These are phyloP conservation scores for Penicillium crustosum DNA, from an alignment of 2,329 filamentous ascomycete genomes.

Conservation along the genomic window DNA sequence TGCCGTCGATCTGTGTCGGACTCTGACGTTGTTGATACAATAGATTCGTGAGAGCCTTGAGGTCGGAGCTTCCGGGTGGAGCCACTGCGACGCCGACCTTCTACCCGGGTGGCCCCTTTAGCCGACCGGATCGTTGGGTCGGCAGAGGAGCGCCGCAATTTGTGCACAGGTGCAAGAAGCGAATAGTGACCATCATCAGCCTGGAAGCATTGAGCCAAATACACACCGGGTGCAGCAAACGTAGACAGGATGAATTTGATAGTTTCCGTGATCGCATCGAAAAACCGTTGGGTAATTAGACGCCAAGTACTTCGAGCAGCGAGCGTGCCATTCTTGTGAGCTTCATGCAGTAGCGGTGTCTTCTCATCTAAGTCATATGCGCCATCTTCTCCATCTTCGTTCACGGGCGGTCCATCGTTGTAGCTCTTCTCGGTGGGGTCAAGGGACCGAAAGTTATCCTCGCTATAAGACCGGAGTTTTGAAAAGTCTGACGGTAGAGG, in stretches of 20 bases:
- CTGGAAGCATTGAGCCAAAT: conserved; percentile 79
- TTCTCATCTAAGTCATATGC: conserved; percentile 59
- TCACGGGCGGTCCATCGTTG: conserved; percentile 28
- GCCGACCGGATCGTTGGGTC: conserved; percentile 21
- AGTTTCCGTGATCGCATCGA: conserved; percentile 69
- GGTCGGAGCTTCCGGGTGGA: conserved; percentile 34
- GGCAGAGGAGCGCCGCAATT: conserved; percentile 48
- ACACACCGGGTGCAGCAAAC: conserved; percentile 75
- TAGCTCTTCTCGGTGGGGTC: conserved; percentile 31
- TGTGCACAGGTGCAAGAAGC: conserved; percentile 70
- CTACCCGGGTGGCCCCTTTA: conserved; percentile 26
- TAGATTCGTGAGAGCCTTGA: conserved; percentile 42
- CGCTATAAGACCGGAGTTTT: conserved; percentile 46
- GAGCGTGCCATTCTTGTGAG: conserved; percentile 38
- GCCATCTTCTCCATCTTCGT: conserved; percentile 38
- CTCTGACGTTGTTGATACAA: conserved; percentile 55
- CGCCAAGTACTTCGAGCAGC: conserved; percentile 44
- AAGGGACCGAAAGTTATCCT: conserved; percentile 38
- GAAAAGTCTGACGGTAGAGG: conserved; percentile 35
- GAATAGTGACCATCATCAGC: conserved; percentile 77
- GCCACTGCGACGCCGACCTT: conserved; percentile 31
- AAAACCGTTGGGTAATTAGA: conserved; percentile 66
- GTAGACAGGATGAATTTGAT: conserved; percentile 77
- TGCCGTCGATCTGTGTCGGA: conserved; percentile 50
- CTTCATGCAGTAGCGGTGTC: conserved; percentile 61